Evolutionary conservation across 2,329 filamentous ascomycete genomes (phyloP), one percentile per base, ranked within the genome.

Genomic region (Claviceps quebecensis): DNA sequence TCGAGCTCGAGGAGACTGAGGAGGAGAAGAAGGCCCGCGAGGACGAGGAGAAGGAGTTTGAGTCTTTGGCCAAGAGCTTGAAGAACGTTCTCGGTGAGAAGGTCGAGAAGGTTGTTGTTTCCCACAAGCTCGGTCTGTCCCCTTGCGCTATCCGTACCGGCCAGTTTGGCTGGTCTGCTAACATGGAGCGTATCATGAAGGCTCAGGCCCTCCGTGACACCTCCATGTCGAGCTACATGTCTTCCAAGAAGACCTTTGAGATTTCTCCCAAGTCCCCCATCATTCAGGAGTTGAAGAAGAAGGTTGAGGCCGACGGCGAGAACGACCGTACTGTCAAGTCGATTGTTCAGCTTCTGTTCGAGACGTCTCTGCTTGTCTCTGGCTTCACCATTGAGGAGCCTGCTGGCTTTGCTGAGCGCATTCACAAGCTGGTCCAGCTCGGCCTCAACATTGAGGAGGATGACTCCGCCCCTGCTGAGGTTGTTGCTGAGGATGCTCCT

Each of bases 151-250:
- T 98, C 80, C 91, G 93, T 72, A 98, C 93, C 62, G 93, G 93
- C 67, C 93, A 97, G 77, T 98, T 98, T 73, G 93, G 93, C 75
- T 98, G 93, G 93, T 97, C 91, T 53, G 93, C 93, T 69, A 98
- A 98, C 83, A 98, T 98, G 93, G 93, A 98, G 83, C 93, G 93
- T 80, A 98, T 98, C 84, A 98, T 98, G 93, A 98, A 98, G 86
- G 93, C 93, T 29, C 93, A 98, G 80, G 93, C 93, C 67, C 91
- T 98, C 66, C 93, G 93, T 77, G 93, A 98, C 77, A 98, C 93
- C 62, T 96, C 90, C 66, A 98, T 98, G 93, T 88, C 82, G 75
- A 95, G 88, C 64, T 98, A 98, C 87, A 98, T 98, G 93, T 94
- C 88, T 60, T 97, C 91, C 70, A 98, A 98, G 90, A 98, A 98